Conservation (phyloP, 2,329 filamentous ascomycete species). For the Oidium heveae region DNA sequence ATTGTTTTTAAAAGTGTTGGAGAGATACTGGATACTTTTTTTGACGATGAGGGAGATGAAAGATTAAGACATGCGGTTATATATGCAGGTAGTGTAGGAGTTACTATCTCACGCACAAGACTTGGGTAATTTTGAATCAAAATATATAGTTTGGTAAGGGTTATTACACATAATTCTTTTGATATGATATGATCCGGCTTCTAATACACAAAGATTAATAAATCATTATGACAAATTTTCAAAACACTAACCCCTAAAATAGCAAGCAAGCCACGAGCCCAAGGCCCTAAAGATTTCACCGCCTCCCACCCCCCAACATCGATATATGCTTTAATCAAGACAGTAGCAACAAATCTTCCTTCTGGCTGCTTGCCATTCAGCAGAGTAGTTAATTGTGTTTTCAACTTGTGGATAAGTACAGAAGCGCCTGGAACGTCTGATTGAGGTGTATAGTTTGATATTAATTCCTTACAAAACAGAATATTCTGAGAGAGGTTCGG, state of each 20-base stretch:
- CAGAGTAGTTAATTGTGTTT: constrained; percentile 51
- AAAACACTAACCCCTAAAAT: constrained; percentile 28
- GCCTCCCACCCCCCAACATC: constrained; percentile 72
- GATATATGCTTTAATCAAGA: constrained; percentile 54
- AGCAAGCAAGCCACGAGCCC: constrained; percentile 52
- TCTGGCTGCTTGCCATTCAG: constrained; percentile 51
- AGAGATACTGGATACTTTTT: constrained; percentile 18
- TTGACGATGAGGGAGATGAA: constrained; percentile 20
- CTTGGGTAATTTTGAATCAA: constrained; percentile 64
- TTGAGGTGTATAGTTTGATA: constrained; percentile 37
- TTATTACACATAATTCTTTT: constrained; percentile 53
- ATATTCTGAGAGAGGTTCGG: constrained; percentile 40
- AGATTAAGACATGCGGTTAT: constrained; percentile 48
- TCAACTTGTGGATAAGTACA: constrained; percentile 57
- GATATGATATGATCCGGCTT: constrained; percentile 53
- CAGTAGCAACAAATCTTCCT: constrained; percentile 53
- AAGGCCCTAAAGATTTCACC: constrained; percentile 44
- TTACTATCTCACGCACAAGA: constrained; percentile 66
- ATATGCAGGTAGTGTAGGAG: constrained; percentile 52
- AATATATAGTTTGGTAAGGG: constrained; percentile 61
- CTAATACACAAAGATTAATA: constrained; percentile 16
- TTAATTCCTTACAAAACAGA: constrained; percentile 27
- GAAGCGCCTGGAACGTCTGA: constrained; percentile 35
- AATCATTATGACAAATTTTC: neutral
- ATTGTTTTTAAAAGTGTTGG: constrained; percentile 35